Evolutionary conservation across 2,329 filamentous ascomycete genomes (phyloP).

Genomic region (Aspergillus quadrilineatus): DNA sequence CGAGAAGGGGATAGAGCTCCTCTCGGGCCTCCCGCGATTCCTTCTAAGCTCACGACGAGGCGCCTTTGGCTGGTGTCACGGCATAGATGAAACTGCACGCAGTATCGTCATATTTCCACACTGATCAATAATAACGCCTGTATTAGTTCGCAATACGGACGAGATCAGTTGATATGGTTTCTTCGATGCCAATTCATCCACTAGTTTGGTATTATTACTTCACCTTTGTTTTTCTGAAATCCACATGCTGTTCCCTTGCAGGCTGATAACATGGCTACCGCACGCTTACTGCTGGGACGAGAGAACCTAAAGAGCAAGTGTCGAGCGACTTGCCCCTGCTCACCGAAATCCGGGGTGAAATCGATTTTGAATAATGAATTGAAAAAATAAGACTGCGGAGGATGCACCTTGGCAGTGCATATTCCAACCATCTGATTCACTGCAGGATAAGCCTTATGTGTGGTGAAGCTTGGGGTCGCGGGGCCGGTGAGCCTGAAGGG

Average conservation of each 20-base stretch:
- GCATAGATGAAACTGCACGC: conserved; percentile 7
- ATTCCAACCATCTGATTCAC: conserved; percentile 11
- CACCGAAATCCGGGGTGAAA: conserved; percentile 5
- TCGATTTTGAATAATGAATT: not conserved
- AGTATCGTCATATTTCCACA: conserved; percentile 11
- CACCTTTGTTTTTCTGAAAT: not conserved
- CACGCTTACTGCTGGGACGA: not conserved
- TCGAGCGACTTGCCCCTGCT: not conserved
- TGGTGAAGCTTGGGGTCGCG: conserved; percentile 17
- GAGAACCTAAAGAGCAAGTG: not conserved
- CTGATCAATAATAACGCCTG: not conserved
- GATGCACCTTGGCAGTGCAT: conserved; percentile 13
- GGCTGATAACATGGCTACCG: conserved; percentile 4
- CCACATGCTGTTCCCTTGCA: conserved; percentile 1
- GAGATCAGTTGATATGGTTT: not conserved
- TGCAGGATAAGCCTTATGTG: conserved; percentile 21
- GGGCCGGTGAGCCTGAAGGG: conserved; percentile 5
- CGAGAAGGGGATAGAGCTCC: conserved; percentile 11
- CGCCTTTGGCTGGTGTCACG: conserved; percentile 7
- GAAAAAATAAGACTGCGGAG: conserved; percentile 9
- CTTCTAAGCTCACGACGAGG: conserved; percentile 2
- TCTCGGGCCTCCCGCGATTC: conserved; percentile 12
- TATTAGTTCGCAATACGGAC: not conserved
- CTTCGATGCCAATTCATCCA: not conserved
- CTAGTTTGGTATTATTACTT: not conserved